Conservation (phyloP, 2,329 filamentous ascomycete species). For the Fusarium agapanthi region DNA sequence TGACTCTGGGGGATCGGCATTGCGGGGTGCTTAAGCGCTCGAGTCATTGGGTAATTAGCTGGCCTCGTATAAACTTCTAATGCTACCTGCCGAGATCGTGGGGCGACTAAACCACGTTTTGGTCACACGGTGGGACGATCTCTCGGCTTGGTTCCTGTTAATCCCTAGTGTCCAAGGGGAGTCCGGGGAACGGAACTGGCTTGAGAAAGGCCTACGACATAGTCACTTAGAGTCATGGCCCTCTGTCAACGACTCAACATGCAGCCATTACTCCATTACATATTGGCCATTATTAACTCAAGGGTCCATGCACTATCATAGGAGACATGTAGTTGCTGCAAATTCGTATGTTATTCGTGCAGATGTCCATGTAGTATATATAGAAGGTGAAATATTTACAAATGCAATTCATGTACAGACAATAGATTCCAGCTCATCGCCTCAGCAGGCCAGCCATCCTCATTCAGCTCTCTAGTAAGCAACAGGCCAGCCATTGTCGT, state of each 20-base stretch:
- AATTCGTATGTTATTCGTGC: background rate
- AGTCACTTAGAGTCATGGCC: background rate
- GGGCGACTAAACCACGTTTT: background rate
- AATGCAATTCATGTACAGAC: constrained; percentile 3
- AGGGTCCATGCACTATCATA: fast-evolving
- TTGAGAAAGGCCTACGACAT: too few species aligned
- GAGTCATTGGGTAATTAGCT: background rate
- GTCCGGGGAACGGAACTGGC: background rate
- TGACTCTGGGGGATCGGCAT: constrained; percentile 14
- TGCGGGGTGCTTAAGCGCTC: constrained; percentile 26
- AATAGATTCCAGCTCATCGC: background rate
- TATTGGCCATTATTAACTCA: too few species aligned
- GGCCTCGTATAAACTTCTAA: background rate
- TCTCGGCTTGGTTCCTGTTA: background rate
- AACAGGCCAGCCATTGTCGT: constrained; percentile 45
- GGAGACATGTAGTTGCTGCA: background rate
- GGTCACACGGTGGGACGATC: background rate
- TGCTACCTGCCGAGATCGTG: background rate
- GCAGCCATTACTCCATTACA: fast-evolving
- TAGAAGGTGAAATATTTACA: constrained; percentile 7
- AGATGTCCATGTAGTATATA: background rate
- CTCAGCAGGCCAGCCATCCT: fast-evolving
- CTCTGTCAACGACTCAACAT: too few species aligned
- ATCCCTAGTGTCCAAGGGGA: background rate
- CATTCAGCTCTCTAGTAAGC: constrained; percentile 29